Percentiles rank a stretch among this genome's conserved stretches.
Conservation (phyloP, 2,329 filamentous ascomycete genomes). For the Cladosporium sp. region DNA sequence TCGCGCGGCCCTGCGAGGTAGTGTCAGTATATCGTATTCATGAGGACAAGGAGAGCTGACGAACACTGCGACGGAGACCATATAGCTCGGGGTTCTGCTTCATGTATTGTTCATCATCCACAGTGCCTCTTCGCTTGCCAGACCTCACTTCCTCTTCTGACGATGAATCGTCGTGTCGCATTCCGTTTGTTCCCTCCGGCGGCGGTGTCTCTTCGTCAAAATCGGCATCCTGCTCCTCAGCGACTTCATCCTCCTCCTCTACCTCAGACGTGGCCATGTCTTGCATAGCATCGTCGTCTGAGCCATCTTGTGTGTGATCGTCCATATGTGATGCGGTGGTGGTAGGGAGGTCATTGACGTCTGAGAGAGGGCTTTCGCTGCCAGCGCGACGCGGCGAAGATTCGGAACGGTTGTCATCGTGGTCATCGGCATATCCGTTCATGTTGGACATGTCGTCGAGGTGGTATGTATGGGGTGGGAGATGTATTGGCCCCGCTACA, state of each 20-base stretch:
- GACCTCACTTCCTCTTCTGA: constrained; percentile 57
- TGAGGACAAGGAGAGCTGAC: constrained; percentile 37
- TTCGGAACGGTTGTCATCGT: constrained; percentile 48
- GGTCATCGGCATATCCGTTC: constrained; percentile 66
- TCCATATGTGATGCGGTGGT: constrained; percentile 43
- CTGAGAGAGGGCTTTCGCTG: constrained; percentile 76
- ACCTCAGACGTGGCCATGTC: constrained; percentile 48
- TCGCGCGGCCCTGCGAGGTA: constrained; percentile 55
- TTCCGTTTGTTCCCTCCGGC: constrained; percentile 42
- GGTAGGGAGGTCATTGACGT: constrained; percentile 60
- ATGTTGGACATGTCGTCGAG: constrained; percentile 55
- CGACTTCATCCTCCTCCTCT: constrained; percentile 52
- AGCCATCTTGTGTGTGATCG: constrained; percentile 40
- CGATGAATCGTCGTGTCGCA: constrained; percentile 63
- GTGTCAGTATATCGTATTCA: constrained; percentile 36
- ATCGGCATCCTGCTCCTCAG: constrained; percentile 62
- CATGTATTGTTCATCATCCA: constrained; percentile 77
- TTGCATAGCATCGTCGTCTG: constrained; percentile 46
- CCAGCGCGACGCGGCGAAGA: constrained; percentile 52
- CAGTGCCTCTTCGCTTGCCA: constrained; percentile 64
- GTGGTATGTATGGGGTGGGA: constrained; percentile 59
- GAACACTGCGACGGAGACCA: constrained; percentile 87
- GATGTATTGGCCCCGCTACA: constrained; percentile 62
- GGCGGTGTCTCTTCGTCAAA: constrained; percentile 68
- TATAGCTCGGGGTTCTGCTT: constrained; percentile 92